Percentiles rank a stretch among this genome's conserved stretches.
Evolutionary conservation across 2,329 filamentous ascomycete genomes (phyloP).

Genomic region (Curvularia lunata): DNA sequence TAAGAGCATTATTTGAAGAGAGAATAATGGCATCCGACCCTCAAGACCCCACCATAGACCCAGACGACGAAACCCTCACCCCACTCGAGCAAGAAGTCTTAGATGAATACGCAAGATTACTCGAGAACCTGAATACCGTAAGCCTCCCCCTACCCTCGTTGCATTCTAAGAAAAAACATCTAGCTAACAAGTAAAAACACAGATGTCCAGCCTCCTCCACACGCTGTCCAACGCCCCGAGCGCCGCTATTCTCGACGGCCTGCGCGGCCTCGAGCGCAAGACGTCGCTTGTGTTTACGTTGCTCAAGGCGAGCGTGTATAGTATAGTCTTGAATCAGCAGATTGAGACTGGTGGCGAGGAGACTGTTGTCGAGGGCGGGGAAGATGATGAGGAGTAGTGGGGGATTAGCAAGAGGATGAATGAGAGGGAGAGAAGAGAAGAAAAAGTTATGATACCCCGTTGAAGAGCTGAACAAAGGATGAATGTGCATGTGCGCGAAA

Average conservation of each 20-base stretch:
- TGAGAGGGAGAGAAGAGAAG: background rate
- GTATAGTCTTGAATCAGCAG: constrained; percentile 97
- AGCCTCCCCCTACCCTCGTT: constrained; percentile 19
- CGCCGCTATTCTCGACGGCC: constrained; percentile 81
- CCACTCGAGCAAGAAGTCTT: constrained; percentile 92
- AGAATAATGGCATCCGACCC: constrained; percentile 23
- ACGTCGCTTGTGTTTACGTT: constrained; percentile 93
- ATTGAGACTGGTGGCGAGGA: constrained; percentile 33
- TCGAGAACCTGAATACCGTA: constrained; percentile 91
- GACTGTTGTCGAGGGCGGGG: constrained; percentile 28
- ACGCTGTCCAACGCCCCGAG: constrained; percentile 67
- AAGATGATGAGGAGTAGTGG: background rate
- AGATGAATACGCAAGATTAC: constrained; percentile 87
- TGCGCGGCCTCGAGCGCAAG: constrained; percentile 89
- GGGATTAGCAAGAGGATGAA: constrained; percentile 1
- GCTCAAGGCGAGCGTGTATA: constrained; percentile 97
- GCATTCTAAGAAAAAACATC: constrained; percentile 1
- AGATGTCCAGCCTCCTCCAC: constrained; percentile 66
- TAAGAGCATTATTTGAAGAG: background rate
- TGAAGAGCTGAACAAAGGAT: background rate
- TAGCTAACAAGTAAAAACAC: constrained; percentile 17
- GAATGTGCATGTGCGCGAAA: background rate
- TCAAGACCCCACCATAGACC: constrained; percentile 13
- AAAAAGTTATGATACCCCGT: constrained; percentile 10
- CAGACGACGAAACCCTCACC: constrained; percentile 57